Base-by-base conservation (phyloP, 345 rosid genomes). In the Kernera saxatilis region DNA sequence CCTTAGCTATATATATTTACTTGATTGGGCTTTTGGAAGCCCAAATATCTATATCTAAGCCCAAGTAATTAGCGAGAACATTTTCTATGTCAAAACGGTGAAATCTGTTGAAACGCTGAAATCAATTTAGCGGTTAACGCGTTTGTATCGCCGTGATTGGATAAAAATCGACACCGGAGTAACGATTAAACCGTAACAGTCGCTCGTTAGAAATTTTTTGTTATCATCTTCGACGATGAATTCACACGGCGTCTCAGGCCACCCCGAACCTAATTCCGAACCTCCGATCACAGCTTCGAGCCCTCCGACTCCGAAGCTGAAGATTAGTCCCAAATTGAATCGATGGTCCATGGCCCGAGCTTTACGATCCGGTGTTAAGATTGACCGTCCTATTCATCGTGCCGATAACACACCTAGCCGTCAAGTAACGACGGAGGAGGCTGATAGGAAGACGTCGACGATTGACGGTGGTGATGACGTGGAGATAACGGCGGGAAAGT, bases 291-390 rank as follows among this genome's bases (percentile, higher is more conserved):
- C 33, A 29, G 26, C 41, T 32, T 49, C 61, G 19, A 48, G 30
- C 13, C 45, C 69, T n/a, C 27, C 29, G 21, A 67, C 26, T 14
- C 64, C 63, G 74, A 86, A 79, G 73, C 70, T 49, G 32, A 89
- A 84, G 73, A 81, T 77, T 52, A 92, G 96, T 63, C 36, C 88
- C 21, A 88, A 85, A 80, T 82, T 92, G 76, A 86, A 84, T 74
- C 90, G 96, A 33, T 92, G 98, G 98, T 85, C 92, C 55, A 82
- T 79, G 79, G 92, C 87, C 21, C 91, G 98, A 10, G 71, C 95
- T 14, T 32, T 92, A 29, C 84, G 96, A 17, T 84, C 96, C 35
- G 95, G 98, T 63, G 85, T 70, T 40, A 90, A 84, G 70, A 79
- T 88, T n/a, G 88, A 88, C 61, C 83, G 88, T 13, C 71, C 83